Base-by-base conservation (phyloP, 225 moss, liverwort and hornwort genomes). In the Antitrichia curtipendula region DNA sequence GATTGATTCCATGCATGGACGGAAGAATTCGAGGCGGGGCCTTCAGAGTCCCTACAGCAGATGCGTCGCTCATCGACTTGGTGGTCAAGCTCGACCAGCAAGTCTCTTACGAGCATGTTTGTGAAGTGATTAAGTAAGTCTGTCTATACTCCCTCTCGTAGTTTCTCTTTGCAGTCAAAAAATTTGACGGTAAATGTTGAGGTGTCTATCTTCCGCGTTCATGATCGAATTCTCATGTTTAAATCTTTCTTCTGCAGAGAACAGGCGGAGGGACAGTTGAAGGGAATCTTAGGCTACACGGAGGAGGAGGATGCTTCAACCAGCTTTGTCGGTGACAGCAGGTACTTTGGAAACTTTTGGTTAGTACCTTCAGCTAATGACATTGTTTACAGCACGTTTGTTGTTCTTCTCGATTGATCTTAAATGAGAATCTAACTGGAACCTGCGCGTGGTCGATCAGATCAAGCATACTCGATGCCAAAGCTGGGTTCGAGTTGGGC, bases 31-130 rank as follows among this genome's bases (percentile, higher is more conserved):
- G 90, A 84, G 90, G 94, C 62, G 88, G 88, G 87, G 94, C 93
- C 41, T 94, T 88, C 45, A 89, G 94, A 77, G 93, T 94, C 32
- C 94, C 93, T 24, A 92, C 91, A 14, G 86, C 93, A 29, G 91
- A 94, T 90, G 93, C 91, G 54, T 94, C 94, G 24, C 92, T 94
- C 57, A 90, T 94, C 29, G 94, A 94, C 56, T 65, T 93, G 77
- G 91, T 89, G 53, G 91, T 94, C 63, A 87, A 91, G 57, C 90
- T 94, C 57, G 89, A 93, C 75, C 91, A 87, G 59, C 54, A 82
- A 36, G 93, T 90, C 38, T 84, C 94, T 32, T 94, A 94, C 31
- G 91, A 94, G 80, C 81, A 62, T 47, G 92, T 94, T 71, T 91
- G 91, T 83, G 88, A 89, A 80, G 93, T 71, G 50, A 93, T 94